phyloP scores from a whole-genome alignment of 2,329 filamentous ascomycete species.

The Hymenoscyphus salicellus region DNA sequence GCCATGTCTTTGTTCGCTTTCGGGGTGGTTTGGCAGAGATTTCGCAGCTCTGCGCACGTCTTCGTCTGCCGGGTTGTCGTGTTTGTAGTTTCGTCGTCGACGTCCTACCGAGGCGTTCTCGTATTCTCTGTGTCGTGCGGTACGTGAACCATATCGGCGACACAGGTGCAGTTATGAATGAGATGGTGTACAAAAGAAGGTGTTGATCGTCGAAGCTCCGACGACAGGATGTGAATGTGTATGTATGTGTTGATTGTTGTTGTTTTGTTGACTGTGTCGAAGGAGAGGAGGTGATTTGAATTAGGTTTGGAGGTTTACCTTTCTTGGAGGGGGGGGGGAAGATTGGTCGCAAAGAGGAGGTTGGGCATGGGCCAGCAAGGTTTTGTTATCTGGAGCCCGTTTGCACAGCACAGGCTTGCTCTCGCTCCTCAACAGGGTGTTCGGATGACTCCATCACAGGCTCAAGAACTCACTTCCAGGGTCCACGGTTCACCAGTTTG shows the following conservation, averaged over 20 bases:
- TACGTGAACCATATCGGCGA: constrained; percentile 26
- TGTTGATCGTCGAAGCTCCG: constrained; percentile 11
- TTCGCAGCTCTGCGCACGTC: constrained; percentile 5
- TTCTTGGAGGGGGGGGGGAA: neutral
- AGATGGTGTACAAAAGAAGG: constrained; percentile 8
- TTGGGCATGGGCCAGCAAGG: neutral
- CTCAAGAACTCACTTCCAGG: neutral
- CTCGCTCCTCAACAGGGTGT: neutral
- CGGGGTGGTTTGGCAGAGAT: neutral
- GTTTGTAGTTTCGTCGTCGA: neutral
- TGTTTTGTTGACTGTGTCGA: neutral
- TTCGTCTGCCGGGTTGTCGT: neutral
- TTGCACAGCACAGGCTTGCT: neutral
- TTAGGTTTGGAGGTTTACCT: neutral
- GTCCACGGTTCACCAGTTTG: neutral
- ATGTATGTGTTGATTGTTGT: neutral
- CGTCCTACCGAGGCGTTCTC: constrained; percentile 18
- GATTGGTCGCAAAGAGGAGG: no score
- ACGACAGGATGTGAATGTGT: constrained; percentile 4
- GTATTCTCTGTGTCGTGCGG: constrained; percentile 21
- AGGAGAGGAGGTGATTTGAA: neutral
- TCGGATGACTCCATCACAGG: neutral
- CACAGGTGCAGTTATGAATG: constrained; percentile 9
- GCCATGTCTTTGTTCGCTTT: constrained; percentile 4
- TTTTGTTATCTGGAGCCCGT: neutral